Evolutionary conservation across 2,329 filamentous ascomycete genomes (phyloP), one percentile per base, ranked within the genome.

Genomic region (Paracamarosporium sp.): DNA sequence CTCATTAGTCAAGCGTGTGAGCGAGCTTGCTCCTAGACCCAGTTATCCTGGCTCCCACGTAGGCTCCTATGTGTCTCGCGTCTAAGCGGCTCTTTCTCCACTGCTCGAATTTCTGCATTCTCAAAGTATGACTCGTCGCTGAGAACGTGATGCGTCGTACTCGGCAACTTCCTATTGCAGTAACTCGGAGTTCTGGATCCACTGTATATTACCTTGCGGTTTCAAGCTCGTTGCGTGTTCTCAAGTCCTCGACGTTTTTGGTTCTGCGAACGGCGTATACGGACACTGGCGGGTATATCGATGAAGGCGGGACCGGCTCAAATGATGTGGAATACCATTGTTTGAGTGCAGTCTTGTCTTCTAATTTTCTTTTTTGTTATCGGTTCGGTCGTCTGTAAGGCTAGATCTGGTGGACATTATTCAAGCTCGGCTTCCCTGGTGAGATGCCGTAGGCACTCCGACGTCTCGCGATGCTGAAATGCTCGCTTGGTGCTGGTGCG

Each of bases 1-100:
- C 13, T 72, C 75, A 6, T 70, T 86, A 76, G 64, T 72, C 48
- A 70, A 60, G 50, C 69, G 66, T 46, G 72, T 73, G 55, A 72
- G 69, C 50, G 73, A 77, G 33, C 64, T 75, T 58, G 65, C 66
- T 9, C 45, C 45, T n/a, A 69, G 71, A 43, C 66, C 66, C 33
- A 64, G 65, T 8, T 50, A 48, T 46, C 55, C 62, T 20, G 68
- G 31, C 33, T 40, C 31, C 22, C 47, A 62, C 50, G 59, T 56
- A 17, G 38, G 55, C 25, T 61, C 62, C n/a, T 50, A 50, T 13
- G 47, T 38, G 33, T 50, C 47, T 38, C 47, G 47, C 30, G 33
- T 22, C 7, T 50, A 38, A 50, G 33, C 31, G 47, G n/a, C 24
- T 6, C 22, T 22, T 20, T 4, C 8, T 40, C 45, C 27, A n/a